phyloP scores from a whole-genome alignment of 2,329 filamentous ascomycete species.

The Leptodontidium sp. region DNA sequence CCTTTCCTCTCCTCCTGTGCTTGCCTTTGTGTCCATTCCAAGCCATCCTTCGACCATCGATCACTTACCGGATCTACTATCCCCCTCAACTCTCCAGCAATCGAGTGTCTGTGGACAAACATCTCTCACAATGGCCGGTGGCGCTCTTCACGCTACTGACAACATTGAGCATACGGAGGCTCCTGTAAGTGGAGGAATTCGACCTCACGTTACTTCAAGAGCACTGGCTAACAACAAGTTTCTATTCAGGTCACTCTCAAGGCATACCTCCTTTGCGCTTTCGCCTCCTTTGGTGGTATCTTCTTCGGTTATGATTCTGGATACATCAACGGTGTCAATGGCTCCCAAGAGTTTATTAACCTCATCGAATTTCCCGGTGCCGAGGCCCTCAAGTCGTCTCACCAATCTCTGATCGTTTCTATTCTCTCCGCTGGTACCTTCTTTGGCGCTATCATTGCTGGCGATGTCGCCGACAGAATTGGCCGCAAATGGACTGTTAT shows the following conservation, averaged over 20 bases:
- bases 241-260: slow-evolving; percentile 60
- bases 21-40: background rate
- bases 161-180: slow-evolving; percentile 70
- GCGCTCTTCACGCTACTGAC: slow-evolving; percentile 41
- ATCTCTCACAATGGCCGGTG: slow-evolving; percentile 21
- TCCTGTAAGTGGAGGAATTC: slow-evolving; percentile 49
- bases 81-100: background rate
- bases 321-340: slow-evolving; percentile 72
- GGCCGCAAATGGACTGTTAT: slow-evolving; percentile 79
- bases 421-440: slow-evolving; percentile 81
- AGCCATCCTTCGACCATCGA: slow-evolving; percentile 9
- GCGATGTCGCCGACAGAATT: slow-evolving; percentile 77
- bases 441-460: slow-evolving; percentile 80
- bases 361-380: slow-evolving; percentile 45
- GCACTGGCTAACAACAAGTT: background rate
- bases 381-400: slow-evolving; percentile 72
- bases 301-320: slow-evolving; percentile 74
- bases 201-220: background rate
- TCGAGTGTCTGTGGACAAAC: slow-evolving; percentile 8
- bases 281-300: slow-evolving; percentile 70
- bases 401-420: slow-evolving; percentile 49
- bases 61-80: background rate
- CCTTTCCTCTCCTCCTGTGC: background rate
- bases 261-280: slow-evolving; percentile 73
- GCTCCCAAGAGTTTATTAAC: slow-evolving; percentile 53